phyloP scores from a whole-genome alignment of 2,329 filamentous ascomycete species.

The Diaporthe sp. region DNA sequence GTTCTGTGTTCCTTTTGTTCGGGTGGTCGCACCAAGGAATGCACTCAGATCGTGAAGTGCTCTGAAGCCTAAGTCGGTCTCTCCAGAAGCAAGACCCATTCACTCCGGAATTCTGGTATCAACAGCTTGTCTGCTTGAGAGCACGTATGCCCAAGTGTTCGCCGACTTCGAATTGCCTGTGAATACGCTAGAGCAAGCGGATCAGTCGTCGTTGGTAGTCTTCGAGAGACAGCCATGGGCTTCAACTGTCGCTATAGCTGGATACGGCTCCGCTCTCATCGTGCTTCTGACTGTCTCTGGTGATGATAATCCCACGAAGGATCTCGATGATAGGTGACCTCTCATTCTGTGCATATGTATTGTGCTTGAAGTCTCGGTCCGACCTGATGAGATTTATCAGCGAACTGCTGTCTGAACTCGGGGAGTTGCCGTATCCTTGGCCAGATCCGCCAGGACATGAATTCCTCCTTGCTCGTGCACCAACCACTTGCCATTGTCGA shows the following conservation, averaged over 20 bases:
- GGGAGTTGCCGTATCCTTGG: neutral
- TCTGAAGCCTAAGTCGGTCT: neutral
- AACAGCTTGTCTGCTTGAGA: neutral
- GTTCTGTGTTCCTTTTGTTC: neutral
- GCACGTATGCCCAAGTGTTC: neutral
- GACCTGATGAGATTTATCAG: neutral
- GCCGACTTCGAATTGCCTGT: neutral
- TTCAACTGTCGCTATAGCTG: neutral
- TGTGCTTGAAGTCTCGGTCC: neutral
- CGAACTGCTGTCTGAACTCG: neutral
- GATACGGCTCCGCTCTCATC: neutral
- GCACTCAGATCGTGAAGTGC: neutral
- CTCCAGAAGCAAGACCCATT: neutral
- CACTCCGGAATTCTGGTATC: neutral
- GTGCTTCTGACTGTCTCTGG: neutral
- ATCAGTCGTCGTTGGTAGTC: neutral
- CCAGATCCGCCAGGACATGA: neutral
- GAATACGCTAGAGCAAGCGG: neutral
- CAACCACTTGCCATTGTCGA: neutral
- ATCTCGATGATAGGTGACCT: neutral
- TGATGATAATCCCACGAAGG: neutral
- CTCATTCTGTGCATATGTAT: neutral
- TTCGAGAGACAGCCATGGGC: neutral
- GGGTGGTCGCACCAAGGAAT: neutral
- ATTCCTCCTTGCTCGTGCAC: neutral